Conservation (phyloP, 1,284 basidiomycete species). For the Pulveroboletus sp. region DNA sequence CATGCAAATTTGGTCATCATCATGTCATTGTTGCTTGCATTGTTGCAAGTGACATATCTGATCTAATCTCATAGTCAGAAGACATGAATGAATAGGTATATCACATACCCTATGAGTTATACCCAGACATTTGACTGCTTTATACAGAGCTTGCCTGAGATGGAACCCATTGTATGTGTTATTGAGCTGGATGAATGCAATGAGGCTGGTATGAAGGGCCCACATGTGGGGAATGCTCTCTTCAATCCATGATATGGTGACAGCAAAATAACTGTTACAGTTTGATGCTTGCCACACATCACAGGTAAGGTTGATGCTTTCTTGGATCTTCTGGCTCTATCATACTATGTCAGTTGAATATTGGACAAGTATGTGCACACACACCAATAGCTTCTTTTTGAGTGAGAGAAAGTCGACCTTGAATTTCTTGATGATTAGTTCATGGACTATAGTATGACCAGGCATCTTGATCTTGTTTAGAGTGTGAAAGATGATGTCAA, state of each 20-base stretch:
- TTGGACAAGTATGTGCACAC: background rate
- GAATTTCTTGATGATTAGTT: conserved; percentile 7
- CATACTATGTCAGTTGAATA: background rate
- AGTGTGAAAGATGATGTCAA: background rate
- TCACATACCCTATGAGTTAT: background rate
- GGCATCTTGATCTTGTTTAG: conserved; percentile 2
- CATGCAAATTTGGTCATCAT: conserved; percentile 6
- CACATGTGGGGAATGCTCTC: background rate
- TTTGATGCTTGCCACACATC: conserved; percentile 13
- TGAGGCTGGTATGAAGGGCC: background rate
- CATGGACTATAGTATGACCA: background rate
- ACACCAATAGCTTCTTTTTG: background rate
- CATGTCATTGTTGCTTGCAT: conserved; percentile 1
- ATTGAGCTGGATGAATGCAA: conserved; percentile 5
- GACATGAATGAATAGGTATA: background rate
- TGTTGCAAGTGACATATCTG: background rate
- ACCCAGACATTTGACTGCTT: background rate
- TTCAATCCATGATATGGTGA: conserved; percentile 10
- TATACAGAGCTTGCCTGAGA: conserved; percentile 12
- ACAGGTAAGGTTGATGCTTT: conserved; percentile 4
- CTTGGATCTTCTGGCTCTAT: background rate
- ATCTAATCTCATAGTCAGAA: background rate
- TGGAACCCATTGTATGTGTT: background rate
- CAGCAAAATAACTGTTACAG: conserved; percentile 1
- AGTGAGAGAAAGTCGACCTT: background rate